Evolutionary conservation across 148 eudicot genomes (phyloP).

Genomic region (Amaranthus palmeri): DNA sequence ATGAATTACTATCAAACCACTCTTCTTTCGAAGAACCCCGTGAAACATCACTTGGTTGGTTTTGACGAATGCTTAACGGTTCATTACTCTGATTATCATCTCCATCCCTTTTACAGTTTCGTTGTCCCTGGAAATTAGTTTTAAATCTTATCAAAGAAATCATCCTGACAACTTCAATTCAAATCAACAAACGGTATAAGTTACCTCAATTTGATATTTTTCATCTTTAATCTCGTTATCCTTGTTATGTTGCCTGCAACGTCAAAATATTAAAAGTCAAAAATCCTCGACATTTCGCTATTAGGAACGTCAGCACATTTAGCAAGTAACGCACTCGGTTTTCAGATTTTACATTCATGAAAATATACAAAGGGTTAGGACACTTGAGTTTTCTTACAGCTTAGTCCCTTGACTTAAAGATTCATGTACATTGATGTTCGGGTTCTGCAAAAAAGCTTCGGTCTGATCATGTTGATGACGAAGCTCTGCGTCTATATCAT

Average conservation of each 20-base stretch:
- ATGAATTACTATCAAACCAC: constrained; percentile 23
- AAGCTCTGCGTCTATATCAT: constrained; percentile 55
- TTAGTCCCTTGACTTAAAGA: constrained; percentile 32
- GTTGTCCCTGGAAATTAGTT: constrained; percentile 25
- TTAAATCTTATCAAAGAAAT: neutral
- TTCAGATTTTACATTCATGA: neutral
- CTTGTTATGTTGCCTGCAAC: constrained; percentile 48
- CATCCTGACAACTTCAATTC: too few relatives aligned
- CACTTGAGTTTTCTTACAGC: constrained; percentile 31
- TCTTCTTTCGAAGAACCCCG: constrained; percentile 26
- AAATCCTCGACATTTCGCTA: neutral
- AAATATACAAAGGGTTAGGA: constrained; percentile 4
- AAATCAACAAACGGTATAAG: too few relatives aligned
- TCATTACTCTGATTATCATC: constrained; percentile 34
- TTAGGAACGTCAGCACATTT: neutral
- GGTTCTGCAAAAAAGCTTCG: constrained; percentile 29
- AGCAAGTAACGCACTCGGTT: neutral
- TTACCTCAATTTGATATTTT: constrained; percentile 3
- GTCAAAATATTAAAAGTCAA: neutral
- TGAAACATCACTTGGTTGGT: constrained; percentile 28
- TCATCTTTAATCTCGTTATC: constrained; percentile 29
- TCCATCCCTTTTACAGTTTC: constrained; percentile 27
- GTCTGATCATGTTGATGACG: constrained; percentile 52
- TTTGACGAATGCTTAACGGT: constrained; percentile 22
- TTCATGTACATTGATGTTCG: constrained; percentile 26